Conservation (phyloP, 2,329 filamentous ascomycete genomes). For the Endocalyx cinctus region DNA sequence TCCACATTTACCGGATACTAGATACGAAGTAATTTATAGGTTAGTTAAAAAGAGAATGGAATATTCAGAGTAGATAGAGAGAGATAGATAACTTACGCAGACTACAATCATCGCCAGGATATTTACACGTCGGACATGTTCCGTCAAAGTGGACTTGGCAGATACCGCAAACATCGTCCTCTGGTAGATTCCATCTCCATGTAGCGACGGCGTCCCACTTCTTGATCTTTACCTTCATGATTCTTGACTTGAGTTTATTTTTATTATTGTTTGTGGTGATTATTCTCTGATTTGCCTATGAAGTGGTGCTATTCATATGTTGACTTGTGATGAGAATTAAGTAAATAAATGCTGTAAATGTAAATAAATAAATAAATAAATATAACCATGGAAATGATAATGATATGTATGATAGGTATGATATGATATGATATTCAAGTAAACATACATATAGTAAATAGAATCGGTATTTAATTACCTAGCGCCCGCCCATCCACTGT, state of each 20-base stretch:
- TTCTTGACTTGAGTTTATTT: constrained; percentile 9
- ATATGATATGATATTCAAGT: too few species aligned
- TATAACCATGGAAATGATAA: too few species aligned
- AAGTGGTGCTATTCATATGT: too few species aligned
- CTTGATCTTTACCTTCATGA: constrained; percentile 93
- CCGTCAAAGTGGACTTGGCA: constrained; percentile 97
- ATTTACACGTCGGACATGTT: constrained; percentile 97
- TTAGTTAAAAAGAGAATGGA: neutral
- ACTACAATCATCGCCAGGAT: constrained; percentile 91
- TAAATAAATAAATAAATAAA: too few species aligned
- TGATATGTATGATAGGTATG: too few species aligned
- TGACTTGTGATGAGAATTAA: too few species aligned
- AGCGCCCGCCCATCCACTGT: too few species aligned
- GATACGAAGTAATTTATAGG: neutral
- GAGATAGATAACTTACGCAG: constrained; percentile 58
- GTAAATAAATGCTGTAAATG: too few species aligned
- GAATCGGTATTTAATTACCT: too few species aligned
- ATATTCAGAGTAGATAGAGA: neutral
- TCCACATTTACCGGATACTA: constrained; percentile 93
- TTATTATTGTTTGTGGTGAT: too few species aligned
- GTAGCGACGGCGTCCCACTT: constrained; percentile 92
- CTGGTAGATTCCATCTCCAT: constrained; percentile 96
- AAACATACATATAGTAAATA: too few species aligned
- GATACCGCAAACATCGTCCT: constrained; percentile 97
- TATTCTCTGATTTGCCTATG: too few species aligned